phyloP scores from a whole-genome alignment of 2,329 filamentous ascomycete genomes.

The Colletotrichum tofieldiae region DNA sequence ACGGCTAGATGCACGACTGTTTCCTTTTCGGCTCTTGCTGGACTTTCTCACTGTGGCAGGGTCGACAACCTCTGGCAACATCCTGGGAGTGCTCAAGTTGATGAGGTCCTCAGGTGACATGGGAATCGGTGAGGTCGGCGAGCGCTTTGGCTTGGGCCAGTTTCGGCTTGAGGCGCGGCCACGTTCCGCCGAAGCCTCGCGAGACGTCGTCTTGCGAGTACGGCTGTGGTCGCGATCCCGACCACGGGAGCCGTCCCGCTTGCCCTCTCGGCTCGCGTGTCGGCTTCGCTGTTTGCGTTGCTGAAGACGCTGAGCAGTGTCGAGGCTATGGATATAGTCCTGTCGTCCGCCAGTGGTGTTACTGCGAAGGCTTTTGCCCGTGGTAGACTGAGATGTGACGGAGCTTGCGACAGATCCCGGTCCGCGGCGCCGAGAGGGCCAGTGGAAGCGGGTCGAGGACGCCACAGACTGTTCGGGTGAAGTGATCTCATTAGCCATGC shows the following conservation, averaged over 20 bases:
- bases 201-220: constrained; percentile 64
- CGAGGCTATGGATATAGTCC: constrained; percentile 89
- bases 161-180: constrained; percentile 77
- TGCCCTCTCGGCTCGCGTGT: constrained; percentile 67
- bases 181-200: constrained; percentile 79
- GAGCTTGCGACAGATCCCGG: constrained; percentile 72
- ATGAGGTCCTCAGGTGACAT: constrained; percentile 93
- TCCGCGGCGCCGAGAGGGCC: constrained; percentile 68
- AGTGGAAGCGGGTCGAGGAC: constrained; percentile 69
- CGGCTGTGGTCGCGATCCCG: constrained; percentile 64
- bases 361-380: constrained; percentile 66
- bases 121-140: constrained; percentile 91
- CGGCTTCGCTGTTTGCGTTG: constrained; percentile 67
- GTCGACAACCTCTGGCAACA: constrained; percentile 52
- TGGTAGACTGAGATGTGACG: constrained; percentile 69
- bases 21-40: constrained; percentile 51
- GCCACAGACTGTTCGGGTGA: constrained; percentile 70
- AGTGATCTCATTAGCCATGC: constrained; percentile 67
- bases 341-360: constrained; percentile 69
- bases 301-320: constrained; percentile 80
- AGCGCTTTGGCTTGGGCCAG: constrained; percentile 83
- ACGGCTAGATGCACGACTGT: constrained; percentile 67
- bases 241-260: constrained; percentile 56
- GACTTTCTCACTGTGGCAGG: constrained; percentile 64
- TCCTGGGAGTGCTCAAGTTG: constrained; percentile 68